Evolutionary conservation across 331 rosid species (phyloP).

Genomic region (Erythrophleum ivorense): DNA sequence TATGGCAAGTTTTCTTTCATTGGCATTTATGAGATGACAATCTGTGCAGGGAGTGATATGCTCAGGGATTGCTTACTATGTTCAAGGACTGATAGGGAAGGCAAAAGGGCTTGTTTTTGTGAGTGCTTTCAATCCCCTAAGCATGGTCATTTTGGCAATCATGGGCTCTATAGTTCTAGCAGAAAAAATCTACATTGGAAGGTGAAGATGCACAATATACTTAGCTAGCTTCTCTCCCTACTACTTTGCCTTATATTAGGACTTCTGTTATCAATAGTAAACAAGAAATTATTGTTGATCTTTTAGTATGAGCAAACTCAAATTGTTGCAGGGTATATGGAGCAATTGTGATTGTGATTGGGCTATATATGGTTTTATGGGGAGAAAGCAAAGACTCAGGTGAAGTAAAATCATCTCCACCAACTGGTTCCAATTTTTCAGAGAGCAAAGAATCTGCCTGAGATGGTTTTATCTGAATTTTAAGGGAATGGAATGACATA

Average conservation of each 20-base stretch:
- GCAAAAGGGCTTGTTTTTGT: conserved; percentile 45
- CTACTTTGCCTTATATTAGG: too few species aligned
- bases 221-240: too few species aligned
- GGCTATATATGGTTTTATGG: conserved; percentile 48
- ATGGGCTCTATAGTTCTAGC: conserved; percentile 38
- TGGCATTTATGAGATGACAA: neutral
- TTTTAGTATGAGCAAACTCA: neutral
- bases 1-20: neutral
- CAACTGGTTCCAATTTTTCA: conserved; percentile 19
- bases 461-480: neutral
- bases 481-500: too few species aligned
- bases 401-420: conserved; percentile 1
- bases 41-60: conserved; percentile 56
- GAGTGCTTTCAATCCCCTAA: conserved; percentile 44
- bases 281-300: neutral
- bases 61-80: conserved; percentile 44
- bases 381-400: conserved; percentile 41
- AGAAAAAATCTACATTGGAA: conserved; percentile 41
- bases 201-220: conserved; percentile 9
- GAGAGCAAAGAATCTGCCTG: neutral
- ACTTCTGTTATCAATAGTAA: too few species aligned
- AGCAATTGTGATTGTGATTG: conserved; percentile 35
- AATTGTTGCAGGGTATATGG: conserved; percentile 40
- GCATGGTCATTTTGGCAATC: conserved; percentile 42
- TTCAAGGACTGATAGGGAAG: conserved; percentile 37